Evolutionary conservation across 257 asterid species (phyloP).

Genomic region (Mitragyna speciosa): DNA sequence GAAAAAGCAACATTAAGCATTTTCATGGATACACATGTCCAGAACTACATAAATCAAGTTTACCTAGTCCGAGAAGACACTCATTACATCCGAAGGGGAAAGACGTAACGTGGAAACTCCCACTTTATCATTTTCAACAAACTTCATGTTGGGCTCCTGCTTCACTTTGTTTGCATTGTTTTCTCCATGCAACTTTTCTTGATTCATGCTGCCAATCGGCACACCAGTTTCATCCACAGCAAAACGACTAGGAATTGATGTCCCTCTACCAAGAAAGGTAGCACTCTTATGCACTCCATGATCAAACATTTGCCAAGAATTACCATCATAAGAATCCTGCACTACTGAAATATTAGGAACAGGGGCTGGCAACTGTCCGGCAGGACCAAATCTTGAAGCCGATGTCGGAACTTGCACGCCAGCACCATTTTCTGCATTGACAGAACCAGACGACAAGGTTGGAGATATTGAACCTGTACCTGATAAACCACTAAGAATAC

Average conservation of each 20-base stretch:
- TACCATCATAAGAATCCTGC: slow-evolving; percentile 39
- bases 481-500: slow-evolving; percentile 34
- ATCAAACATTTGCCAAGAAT: slow-evolving; percentile 25
- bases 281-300: slow-evolving; percentile 40
- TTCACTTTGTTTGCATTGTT: slow-evolving; percentile 51
- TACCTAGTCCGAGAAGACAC: slow-evolving; percentile 67
- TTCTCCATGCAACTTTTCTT: slow-evolving; percentile 37
- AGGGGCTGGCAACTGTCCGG: slow-evolving; percentile 28
- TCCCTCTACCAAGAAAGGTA: slow-evolving; percentile 37
- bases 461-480: slow-evolving; percentile 42
- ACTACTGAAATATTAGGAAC: slow-evolving; percentile 29
- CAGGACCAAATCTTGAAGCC: slow-evolving; percentile 29
- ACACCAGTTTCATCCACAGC: slow-evolving; percentile 52
- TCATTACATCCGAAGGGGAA: slow-evolving; percentile 48
- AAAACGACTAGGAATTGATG: slow-evolving; percentile 60
- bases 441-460: slow-evolving; percentile 38
- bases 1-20: background rate
- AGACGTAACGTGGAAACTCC: slow-evolving; percentile 34
- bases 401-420: slow-evolving; percentile 40
- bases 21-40: background rate
- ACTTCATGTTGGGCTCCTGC: slow-evolving; percentile 57
- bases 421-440: slow-evolving; percentile 34
- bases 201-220: slow-evolving; percentile 34
- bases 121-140: slow-evolving; percentile 40
- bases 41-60: slow-evolving; percentile 12